Evolutionary conservation across 1,284 basidiomycete species (phyloP), one percentile per base, ranked within the genome.

Genomic region (Melanopsichium pennsylvanicum): DNA sequence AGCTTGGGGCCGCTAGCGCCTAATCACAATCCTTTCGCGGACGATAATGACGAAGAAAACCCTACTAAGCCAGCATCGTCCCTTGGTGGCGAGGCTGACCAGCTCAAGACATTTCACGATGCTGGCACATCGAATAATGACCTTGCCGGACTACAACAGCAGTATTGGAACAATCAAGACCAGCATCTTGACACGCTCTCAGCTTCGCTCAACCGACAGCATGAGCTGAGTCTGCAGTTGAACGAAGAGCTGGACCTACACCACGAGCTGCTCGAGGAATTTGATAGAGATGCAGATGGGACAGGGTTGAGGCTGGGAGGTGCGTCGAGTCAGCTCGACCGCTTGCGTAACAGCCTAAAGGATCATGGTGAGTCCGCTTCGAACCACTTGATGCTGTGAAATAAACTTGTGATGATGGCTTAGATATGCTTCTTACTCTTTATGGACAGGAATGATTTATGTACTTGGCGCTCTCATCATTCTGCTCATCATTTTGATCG

Each of bases 201-300:
- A 8, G 59, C 69, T 0, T 76, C 74, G 11, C 74, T 80, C 25
- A 60, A 61, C 7, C 70, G 78, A 13, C 78, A 80, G 50, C 75
- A 75, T 38, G 56, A 75, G 25, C 50, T 79, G 31, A 73, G 72
- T 18, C 16, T 80, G 42, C 75, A 70, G 33, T 78, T 80, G 77
- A 77, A 78, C 54, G 74, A 80, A 43, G 78, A 80, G 58, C 66
- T 80, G 15, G 77, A 78, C 25, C 39, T 76, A 19, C 78, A 80
- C 29, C 46, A 69, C 16, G 74, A 73, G 23, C 46, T 80, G 5
- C 37, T 80, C 12, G 46, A 68, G 23, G 73, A 69, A 6, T 52
- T 79, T 16, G 76, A 79, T 27, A 21, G 37, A 11, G 76, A 68
- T 40, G 72, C 59, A 2, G 70, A 79, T 15, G 31, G 56, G 5